Evolutionary conservation across 805 yeast genomes (phyloP), one percentile per base, ranked within the genome.

Genomic region (Starmera dryadoides): DNA sequence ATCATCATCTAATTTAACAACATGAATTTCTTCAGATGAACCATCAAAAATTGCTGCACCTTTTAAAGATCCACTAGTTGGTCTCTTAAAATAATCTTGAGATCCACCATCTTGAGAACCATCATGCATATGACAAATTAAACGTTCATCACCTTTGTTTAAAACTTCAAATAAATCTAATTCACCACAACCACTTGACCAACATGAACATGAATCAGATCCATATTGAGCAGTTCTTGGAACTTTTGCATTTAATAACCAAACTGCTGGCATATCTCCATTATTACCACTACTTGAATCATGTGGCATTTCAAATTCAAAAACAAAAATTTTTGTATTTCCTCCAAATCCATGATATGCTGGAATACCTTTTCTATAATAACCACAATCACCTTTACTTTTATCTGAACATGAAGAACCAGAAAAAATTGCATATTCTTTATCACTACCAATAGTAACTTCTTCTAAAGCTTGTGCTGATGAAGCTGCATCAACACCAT

Each of bases 181-280:
- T 73, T 93, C 98, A 70, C 98, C 98, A 69, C 98, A 93, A 45
- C 98, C 98, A 40, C 95, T 74, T 39, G 75, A 55, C 98, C 98
- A 93, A 76, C 98, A 93, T 29, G 97, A 87, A 73, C 98, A 93
- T 17, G 75, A 60, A 20, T 80, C 60, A 44, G 69, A 69, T 62
- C 97, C 97, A 67, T 93, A 93, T 69, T 93, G 98, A 56, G 81
- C 67, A 50, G 97, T 89, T 75, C 98, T 86, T 67, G 98, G 96
- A 58, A 89, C 81, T 72, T 86, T 85, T 46, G 96, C 96, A 63
- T 89, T 89, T 62, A 89, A 77, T 63, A 89, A 70, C 98, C 98
- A 89, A 53, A 89, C 75, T 46, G 98, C 98, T 50, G 98, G 98
- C 98, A 93, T 91, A 64, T 93, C 97, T 56, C 73, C 73, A 73